phyloP scores from a whole-genome alignment of 179 eudicot species.

The Vitellaria paradoxa region DNA sequence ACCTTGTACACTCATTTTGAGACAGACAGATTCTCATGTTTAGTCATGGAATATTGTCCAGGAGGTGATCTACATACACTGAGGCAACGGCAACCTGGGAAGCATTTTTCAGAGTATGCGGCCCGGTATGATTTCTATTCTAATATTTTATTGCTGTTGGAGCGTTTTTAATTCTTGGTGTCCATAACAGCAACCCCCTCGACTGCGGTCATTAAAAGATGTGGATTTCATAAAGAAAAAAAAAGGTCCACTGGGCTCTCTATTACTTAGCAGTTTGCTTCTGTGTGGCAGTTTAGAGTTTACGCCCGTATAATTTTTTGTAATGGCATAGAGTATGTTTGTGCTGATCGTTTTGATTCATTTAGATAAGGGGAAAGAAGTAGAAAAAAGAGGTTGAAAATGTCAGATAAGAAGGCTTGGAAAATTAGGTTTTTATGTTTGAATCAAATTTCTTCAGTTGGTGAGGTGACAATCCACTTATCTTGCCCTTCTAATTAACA shows the following conservation, averaged over 20 bases:
- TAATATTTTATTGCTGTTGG: background rate
- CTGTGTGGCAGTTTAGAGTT: background rate
- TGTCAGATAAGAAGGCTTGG: background rate
- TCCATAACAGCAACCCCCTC: background rate
- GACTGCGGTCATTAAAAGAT: background rate
- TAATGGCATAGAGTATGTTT: background rate
- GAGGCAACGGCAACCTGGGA: slow-evolving; percentile 85
- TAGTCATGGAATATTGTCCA: slow-evolving; percentile 91
- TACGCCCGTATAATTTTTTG: background rate
- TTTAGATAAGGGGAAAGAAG: background rate
- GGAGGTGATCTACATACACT: slow-evolving; percentile 88
- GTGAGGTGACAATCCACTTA: background rate
- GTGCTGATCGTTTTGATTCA: background rate
- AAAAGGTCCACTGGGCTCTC: background rate
- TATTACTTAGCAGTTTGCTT: background rate
- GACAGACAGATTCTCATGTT: slow-evolving; percentile 80
- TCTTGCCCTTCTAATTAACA: background rate
- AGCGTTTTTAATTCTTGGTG: background rate
- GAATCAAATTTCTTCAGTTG: background rate
- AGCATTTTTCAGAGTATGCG: slow-evolving; percentile 87
- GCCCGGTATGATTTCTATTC: slow-evolving; percentile 51
- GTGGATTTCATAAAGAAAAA: no score
- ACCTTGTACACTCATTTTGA: slow-evolving; percentile 91
- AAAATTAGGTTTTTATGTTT: background rate
- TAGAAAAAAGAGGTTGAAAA: background rate